Percentiles rank a stretch among this genome's conserved stretches.
These are phyloP conservation scores for Daldinia concentrica DNA, from an alignment of 495 filamentous ascomycete genomes.

Conservation along the genomic window DNA sequence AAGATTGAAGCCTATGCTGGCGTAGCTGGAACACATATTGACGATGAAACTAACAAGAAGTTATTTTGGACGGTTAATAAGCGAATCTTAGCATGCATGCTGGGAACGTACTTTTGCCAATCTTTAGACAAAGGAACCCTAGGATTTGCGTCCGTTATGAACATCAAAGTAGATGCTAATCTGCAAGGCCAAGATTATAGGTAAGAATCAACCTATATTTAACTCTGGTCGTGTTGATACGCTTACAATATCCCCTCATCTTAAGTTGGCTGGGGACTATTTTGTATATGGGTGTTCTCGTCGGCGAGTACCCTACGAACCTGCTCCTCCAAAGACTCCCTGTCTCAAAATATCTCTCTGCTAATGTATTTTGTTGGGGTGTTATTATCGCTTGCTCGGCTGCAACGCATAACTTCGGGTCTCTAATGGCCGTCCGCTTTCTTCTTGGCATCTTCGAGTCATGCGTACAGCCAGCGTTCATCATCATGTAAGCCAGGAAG, in stretches of 20 bases:
- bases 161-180: not conserved
- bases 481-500: not conserved
- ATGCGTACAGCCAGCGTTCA: not conserved
- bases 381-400: not conserved
- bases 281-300: slow-evolving; percentile 1
- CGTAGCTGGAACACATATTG: not conserved
- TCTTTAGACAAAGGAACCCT: slow-evolving; percentile 68
- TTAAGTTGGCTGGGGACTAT: slow-evolving; percentile 2
- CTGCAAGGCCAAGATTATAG: not conserved
- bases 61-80: slow-evolving; percentile 43
- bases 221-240: not conserved
- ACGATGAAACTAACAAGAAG: slow-evolving; percentile 53
- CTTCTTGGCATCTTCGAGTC: not conserved
- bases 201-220: not conserved
- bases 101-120: slow-evolving; percentile 65
- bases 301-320: slow-evolving; percentile 1
- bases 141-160: slow-evolving; percentile 60
- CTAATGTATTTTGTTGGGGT: not conserved
- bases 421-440: not conserved
- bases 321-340: not conserved
- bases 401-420: not conserved
- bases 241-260: not conserved
- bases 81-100: slow-evolving; percentile 39
- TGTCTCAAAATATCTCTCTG: not conserved
- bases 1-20: not conserved